A percentile compares a stretch with the other conserved stretches of the same genome.
Conservation (phyloP, 169 alveolate species). For the Cryptosporidium xiaoi region DNA sequence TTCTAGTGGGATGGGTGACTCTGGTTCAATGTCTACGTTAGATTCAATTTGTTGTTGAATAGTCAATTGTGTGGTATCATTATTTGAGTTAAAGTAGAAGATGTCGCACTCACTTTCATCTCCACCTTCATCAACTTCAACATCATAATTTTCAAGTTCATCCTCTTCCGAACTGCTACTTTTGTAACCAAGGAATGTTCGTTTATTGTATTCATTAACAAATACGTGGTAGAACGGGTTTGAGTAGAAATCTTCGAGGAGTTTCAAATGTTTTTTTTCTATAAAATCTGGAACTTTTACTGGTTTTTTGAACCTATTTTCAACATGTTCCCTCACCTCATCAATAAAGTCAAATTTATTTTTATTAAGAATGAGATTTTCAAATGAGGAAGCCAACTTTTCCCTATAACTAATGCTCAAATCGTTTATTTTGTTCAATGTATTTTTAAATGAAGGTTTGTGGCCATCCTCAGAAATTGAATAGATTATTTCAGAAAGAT, state of each 20-base stretch:
- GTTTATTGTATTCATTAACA: constrained; percentile 61
- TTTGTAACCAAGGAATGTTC: not conserved
- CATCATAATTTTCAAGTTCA: constrained; percentile 15
- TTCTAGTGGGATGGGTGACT: not conserved
- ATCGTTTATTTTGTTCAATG: constrained; percentile 22
- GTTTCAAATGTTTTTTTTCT: constrained; percentile 30
- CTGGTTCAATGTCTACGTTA: constrained; percentile 21
- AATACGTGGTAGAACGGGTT: constrained; percentile 64
- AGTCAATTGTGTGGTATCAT: not conserved
- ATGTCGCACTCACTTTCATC: not conserved
- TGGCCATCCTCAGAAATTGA: not conserved
- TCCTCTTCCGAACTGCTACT: constrained; percentile 13
- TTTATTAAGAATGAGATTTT: constrained; percentile 13
- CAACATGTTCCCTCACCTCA: constrained; percentile 25
- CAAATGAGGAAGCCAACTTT: constrained; percentile 38
- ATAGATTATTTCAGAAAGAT: constrained; percentile 37
- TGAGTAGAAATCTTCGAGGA: constrained; percentile 65
- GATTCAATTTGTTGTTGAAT: not conserved
- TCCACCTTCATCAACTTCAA: constrained; percentile 20
- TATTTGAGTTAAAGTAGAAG: not conserved
- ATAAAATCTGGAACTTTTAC: constrained; percentile 59
- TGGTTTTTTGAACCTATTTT: constrained; percentile 30
- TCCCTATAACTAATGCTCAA: not conserved
- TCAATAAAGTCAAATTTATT: constrained; percentile 15
- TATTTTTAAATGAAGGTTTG: not conserved